Conservation (phyloP, 306 rosid genomes). For the Cucurbita ficifolia region DNA sequence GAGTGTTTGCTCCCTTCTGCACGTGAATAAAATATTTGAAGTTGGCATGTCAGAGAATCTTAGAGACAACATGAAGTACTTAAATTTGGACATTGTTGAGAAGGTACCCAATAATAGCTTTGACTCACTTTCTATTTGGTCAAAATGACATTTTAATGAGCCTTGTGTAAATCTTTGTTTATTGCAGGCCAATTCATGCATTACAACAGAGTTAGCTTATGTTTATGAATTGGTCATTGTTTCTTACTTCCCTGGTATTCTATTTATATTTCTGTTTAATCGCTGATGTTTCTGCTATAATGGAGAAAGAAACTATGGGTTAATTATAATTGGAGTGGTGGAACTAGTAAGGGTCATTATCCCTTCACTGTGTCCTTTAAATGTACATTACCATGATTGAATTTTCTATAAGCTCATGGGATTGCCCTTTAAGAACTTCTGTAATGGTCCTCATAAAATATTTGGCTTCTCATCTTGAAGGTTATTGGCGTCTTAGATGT, state of each 20-base stretch:
- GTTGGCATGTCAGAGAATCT: slow-evolving; percentile 89
- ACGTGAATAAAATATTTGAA: slow-evolving; percentile 83
- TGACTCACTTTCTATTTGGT: slow-evolving; percentile 11
- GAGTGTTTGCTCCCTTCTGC: slow-evolving; percentile 84
- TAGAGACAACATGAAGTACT: slow-evolving; percentile 43
- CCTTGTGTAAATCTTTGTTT: neutral
- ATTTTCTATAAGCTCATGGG: neutral
- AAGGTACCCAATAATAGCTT: slow-evolving; percentile 31
- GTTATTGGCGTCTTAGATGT: slow-evolving; percentile 85
- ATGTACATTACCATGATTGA: neutral
- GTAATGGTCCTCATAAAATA: slow-evolving; percentile 5
- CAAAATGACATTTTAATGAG: slow-evolving; percentile 7
- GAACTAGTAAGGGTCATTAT: neutral
- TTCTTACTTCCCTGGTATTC: neutral
- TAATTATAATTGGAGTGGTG: neutral
- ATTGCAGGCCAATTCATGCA: slow-evolving; percentile 65
- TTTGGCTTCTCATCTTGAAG: slow-evolving; percentile 24
- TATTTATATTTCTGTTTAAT: neutral
- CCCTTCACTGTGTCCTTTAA: neutral
- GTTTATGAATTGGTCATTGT: slow-evolving; percentile 71
- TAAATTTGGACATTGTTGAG: slow-evolving; percentile 62
- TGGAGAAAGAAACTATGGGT: neutral
- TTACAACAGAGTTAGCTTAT: slow-evolving; percentile 79
- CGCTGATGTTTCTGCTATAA: neutral
- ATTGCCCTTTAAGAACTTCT: neutral